phyloP scores from a whole-genome alignment of 176 grass and related monocot genomes.

The Melocanna baccifera region DNA sequence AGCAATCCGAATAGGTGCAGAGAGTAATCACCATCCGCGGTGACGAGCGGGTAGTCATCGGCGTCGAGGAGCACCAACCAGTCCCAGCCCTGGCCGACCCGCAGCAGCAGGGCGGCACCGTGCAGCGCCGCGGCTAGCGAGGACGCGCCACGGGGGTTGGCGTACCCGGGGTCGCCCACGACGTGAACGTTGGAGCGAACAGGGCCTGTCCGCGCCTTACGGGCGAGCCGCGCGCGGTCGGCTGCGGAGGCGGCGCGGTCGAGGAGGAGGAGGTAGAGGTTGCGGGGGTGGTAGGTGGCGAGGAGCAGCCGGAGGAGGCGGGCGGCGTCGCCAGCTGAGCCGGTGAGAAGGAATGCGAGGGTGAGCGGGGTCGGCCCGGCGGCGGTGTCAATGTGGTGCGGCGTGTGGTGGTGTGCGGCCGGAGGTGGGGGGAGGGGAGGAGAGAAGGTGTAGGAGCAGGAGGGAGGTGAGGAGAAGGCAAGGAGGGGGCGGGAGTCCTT shows the following conservation, averaged over 20 bases:
- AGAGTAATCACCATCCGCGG: constrained; percentile 65
- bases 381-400: constrained; percentile 13
- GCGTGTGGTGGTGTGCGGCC: constrained; percentile 6
- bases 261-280: constrained; percentile 87
- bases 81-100: constrained; percentile 57
- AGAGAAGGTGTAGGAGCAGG: constrained; percentile 51
- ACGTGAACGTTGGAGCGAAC: constrained; percentile 66
- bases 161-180: constrained; percentile 67
- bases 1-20: background rate
- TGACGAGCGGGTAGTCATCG: constrained; percentile 75
- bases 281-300: constrained; percentile 76
- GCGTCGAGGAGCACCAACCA: constrained; percentile 91
- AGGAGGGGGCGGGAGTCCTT: constrained; percentile 71
- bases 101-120: constrained; percentile 74
- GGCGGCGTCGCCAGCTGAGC: constrained; percentile 63
- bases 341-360: constrained; percentile 81
- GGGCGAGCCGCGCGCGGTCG: constrained; percentile 55
- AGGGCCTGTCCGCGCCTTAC: constrained; percentile 12
- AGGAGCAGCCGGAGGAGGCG: constrained; percentile 79
- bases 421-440: constrained; percentile 42
- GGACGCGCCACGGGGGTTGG: constrained; percentile 70
- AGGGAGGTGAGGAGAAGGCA: constrained; percentile 70
- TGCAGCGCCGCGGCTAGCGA: constrained; percentile 66
- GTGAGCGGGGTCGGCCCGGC: constrained; percentile 48
- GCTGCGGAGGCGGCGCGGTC: constrained; percentile 57